Evolutionary conservation across 1,284 basidiomycete species (phyloP), one percentile per base, ranked within the genome.

Genomic region (Ganoderma sinense): DNA sequence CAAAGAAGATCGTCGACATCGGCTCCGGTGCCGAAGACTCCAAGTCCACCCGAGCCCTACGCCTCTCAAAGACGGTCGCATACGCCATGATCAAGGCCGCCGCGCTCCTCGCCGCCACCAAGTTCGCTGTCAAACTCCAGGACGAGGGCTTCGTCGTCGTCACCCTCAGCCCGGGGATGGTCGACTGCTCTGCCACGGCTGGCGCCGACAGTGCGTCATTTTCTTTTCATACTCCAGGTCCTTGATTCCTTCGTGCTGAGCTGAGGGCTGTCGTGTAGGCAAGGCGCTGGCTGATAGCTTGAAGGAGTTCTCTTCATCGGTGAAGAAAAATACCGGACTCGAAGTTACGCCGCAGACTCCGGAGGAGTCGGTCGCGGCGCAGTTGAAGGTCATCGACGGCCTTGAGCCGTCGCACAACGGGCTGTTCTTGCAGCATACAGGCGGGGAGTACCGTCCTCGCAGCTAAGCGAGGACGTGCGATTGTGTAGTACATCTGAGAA

Each of bases 51-150:
- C 55, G 76, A 18, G 39, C 53, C 2, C 39, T 63, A 23, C 74
- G 71, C 55, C 45, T 73, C 10, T 26, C 62, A 0, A 62, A 58
- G 51, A 41, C 63, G 29, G 68, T 70, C 4, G 75, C 82, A 16
- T 85, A 85, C 74, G 66, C 74, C 8, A 75, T 81, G n/a, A 78
- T 79, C 41, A 84, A 84, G 71, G 80, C 81, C 4, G 83, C 80
- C 1, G 63, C 81, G 20, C 81, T 83, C 66, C 79, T 85, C 77
- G 80, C 76, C 39, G 76, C 79, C 18, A 80, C 78, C 13, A 84
- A 85, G 71, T 85, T 81, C 69, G 82, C 84, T 0, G 69, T 75
- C 7, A 68, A 79, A 58, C 78, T 80, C 66, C 76, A 79, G 63
- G 64, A 74, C 3, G 82, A 85, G 45, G 83, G 82, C 11, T 79